Evolutionary conservation across 169 alveolate species (phyloP), one percentile per base, ranked within the genome.

Genomic region (Nephromyces sp.): DNA sequence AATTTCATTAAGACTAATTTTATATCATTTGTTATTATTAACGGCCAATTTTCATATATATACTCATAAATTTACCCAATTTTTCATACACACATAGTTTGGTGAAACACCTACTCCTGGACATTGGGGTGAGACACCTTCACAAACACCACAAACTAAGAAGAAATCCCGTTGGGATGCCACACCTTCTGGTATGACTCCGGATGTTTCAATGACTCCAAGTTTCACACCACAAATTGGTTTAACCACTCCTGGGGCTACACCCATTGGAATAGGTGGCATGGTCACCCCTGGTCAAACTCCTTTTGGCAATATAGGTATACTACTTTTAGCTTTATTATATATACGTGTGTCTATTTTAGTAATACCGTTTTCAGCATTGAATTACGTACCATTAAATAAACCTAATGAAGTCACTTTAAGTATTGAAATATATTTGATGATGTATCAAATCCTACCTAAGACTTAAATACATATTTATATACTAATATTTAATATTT

Each of bases 211-310:
- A 0, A 65, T 68, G 53, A 75, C 84, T 1, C 73, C 68, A 6
- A 80, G 79, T 3, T 64, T 68, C n/a, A 70, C 69, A 21, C 68
- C 78, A 35, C 64, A 70, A 35, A 74, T 75, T 3, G 77, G 69
- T 0, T 77, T 74, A 22, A 57, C 35, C 57, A 67, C 75, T 6
- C 66, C 71, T 6, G 80, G 74, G 22, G 75, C 66, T 32, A 66
- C 84, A 3, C 80, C 79, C 34, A 61, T 77, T 81, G 82, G 85
- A 52, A 43, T 68, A 1, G 79, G 86, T 64, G n/a, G n/a, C n/a
- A n/a, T n/a, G n/a, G 35, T 83, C 53, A 86, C 92, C 0, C 92
- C 92, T 3, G 85, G 86, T 4, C 85, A 78, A 6, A 86, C 91
- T 8, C 90, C 91, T 0, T 57, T 83, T 43, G 91, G 86, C 4